Evolutionary conservation across 1,139 yeast species (phyloP).

Genomic region (Suhomyces bokatorum): DNA sequence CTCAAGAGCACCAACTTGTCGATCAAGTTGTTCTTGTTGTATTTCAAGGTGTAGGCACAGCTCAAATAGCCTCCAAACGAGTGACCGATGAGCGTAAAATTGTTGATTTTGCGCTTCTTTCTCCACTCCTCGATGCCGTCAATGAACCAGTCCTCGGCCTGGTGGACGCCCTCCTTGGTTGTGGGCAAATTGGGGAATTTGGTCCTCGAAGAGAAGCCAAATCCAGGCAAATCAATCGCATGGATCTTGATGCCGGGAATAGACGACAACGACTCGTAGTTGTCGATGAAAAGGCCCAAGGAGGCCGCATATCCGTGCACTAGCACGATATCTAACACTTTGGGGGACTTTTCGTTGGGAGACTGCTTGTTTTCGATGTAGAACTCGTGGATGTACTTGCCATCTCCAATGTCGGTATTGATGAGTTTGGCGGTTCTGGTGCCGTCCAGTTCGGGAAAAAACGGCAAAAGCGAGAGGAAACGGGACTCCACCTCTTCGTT

Average conservation of each 20-base stretch:
- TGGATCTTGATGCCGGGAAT: conserved; percentile 47
- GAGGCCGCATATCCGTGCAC: conserved; percentile 53
- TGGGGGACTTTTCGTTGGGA: conserved; percentile 13
- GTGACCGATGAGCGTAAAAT: conserved; percentile 80
- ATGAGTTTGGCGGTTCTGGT: conserved; percentile 48
- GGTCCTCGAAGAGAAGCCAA: conserved; percentile 48
- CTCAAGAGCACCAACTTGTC: conserved; percentile 45
- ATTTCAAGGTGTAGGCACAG: conserved; percentile 71
- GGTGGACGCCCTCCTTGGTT: conserved; percentile 33
- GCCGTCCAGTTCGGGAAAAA: conserved; percentile 57
- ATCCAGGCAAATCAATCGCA: conserved; percentile 48
- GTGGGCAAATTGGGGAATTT: conserved; percentile 35
- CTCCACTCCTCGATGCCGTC: conserved; percentile 91
- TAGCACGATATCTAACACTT: conserved; percentile 36
- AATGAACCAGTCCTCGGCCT: conserved; percentile 72
- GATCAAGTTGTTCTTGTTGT: conserved; percentile 39
- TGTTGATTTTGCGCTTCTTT: conserved; percentile 48
- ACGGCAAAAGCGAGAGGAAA: conserved; percentile 52
- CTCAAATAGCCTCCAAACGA: conserved; percentile 92
- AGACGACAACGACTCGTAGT: conserved; percentile 39
- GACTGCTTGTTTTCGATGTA: conserved; percentile 39
- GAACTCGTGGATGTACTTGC: conserved; percentile 57
- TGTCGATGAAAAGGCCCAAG: conserved; percentile 44
- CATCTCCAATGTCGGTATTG: conserved; percentile 36
- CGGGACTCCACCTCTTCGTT: conserved; percentile 34